phyloP scores from a whole-genome alignment of 192 early-diverging fungal genomes.

The Fimicolochytrium jonesii region DNA sequence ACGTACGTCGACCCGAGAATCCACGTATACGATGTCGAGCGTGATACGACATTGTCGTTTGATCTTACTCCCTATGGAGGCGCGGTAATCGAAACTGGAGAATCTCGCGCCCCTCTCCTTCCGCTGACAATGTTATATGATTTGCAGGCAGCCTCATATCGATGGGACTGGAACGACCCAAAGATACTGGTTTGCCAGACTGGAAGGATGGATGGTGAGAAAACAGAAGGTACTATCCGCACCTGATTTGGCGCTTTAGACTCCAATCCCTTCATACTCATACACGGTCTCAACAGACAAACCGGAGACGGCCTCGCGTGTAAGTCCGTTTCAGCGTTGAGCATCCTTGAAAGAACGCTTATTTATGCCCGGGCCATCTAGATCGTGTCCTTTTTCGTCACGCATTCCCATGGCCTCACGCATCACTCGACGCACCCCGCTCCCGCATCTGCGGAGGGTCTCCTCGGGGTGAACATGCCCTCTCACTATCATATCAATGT shows the following conservation, averaged over 20 bases:
- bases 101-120: too few relatives aligned
- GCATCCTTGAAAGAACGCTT: too few relatives aligned
- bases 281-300: too few relatives aligned
- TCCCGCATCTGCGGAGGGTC: conserved; percentile 6
- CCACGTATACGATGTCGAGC: conserved; percentile 31
- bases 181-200: conserved; percentile 39
- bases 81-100: too few relatives aligned
- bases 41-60: conserved; percentile 17
- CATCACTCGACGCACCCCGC: conserved; percentile 28
- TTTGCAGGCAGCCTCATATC: too few relatives aligned
- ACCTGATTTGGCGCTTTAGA: too few relatives aligned
- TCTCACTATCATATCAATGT: conserved; percentile 42
- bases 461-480: conserved; percentile 40
- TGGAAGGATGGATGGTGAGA: neutral
- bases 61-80: conserved; percentile 16
- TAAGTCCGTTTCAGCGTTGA: too few relatives aligned
- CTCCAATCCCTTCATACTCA: too few relatives aligned
- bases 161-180: conserved; percentile 38
- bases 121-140: too few relatives aligned
- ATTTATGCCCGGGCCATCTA: too few relatives aligned
- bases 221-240: too few relatives aligned
- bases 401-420: conserved; percentile 31
- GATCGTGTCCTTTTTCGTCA: conserved; percentile 46
- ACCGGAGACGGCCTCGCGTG: too few relatives aligned
- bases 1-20: conserved; percentile 15